Base-by-base conservation (phyloP, 768 basidiomycete genomes). In the Lactifluus subvellereus region DNA sequence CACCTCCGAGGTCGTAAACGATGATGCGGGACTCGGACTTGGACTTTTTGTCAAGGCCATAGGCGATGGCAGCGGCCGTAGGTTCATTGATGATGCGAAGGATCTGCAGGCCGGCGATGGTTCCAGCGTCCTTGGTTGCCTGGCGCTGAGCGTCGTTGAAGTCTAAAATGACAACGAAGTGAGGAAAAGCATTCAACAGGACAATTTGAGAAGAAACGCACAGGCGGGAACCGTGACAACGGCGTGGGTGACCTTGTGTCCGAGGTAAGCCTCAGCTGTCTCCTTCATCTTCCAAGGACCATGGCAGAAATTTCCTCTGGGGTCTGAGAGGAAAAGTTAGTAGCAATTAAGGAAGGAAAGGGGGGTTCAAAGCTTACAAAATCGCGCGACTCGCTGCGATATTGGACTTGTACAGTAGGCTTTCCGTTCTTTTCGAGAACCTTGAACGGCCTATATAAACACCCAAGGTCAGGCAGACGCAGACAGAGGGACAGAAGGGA, bases 91-190 rank as follows among this genome's bases (percentile, higher is more conserved):
- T 94, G 74, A 98, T 95, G 77, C 94, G 92, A 73, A 98, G 90
- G 63, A 97, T 91, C 70, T 89, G 84, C 59, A 98, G 88, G 73
- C 94, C 95, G 47, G 95, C 90, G 71, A 98, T 97, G 45, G 88
- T 87, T 71, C 94, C 94, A 63, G 96, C 93, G 72, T 98, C 96
- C 79, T 98, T 98, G 77, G 96, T 98, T 16, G 96, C 96, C 75
- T 98, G 96, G 74, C 95, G 92, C 77, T 98, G 96, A 71, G 96
- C 94, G 79, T 98, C 95, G 75, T 98, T 98, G 86, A 96, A 97
- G 83, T 95, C 86, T 88, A 49, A 18, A 74, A 71, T 32, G 5
- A 22, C 14, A 27, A 27, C 13, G 3, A 13, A 16, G 38, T 59
- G 30, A 55, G 72, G 66, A 54, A 10, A 32, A 54, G 35, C 64